A percentile compares a stretch with the other conserved stretches of the same genome.
Evolutionary conservation across 805 yeast species (phyloP).

Genomic region (Metschnikowia baotianmanensis): DNA sequence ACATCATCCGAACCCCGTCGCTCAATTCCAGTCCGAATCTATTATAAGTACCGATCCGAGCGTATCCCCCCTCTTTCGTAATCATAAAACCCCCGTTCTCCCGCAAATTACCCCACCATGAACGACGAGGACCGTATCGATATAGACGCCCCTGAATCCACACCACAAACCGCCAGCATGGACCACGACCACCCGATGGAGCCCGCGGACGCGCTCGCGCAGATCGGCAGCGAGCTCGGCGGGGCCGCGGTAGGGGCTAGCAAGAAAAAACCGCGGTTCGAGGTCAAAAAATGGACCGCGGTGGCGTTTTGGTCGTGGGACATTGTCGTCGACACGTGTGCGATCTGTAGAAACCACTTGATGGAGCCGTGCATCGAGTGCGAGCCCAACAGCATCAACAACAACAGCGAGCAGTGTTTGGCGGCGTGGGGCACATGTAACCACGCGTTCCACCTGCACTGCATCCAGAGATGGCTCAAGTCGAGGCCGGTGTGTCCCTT

Average conservation of each 20-base stretch:
- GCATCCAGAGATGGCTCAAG: conserved; percentile 92
- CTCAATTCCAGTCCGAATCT: too few species aligned
- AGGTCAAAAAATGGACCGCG: conserved; percentile 97
- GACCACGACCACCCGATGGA: conserved; percentile 11
- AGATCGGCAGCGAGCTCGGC: conserved; percentile 8
- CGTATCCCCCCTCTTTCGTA: too few species aligned
- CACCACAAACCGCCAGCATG: background rate
- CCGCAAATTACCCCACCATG: too few species aligned
- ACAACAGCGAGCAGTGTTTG: conserved; percentile 68
- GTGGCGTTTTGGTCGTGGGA: conserved; percentile 99
- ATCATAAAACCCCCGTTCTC: too few species aligned
- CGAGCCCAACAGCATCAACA: conserved; percentile 71
- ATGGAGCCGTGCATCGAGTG: conserved; percentile 99
- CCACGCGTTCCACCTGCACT: conserved; percentile 98
- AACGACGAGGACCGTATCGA: too few species aligned
- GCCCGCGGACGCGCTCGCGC: conserved; percentile 3
- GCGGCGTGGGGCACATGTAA: conserved; percentile 98
- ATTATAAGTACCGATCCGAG: too few species aligned
- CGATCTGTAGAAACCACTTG: conserved; percentile 94
- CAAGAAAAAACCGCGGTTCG: conserved; percentile 67
- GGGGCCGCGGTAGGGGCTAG: conserved; percentile 19
- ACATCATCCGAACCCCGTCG: too few species aligned
- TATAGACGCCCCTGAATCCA: too few species aligned
- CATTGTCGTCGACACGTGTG: conserved; percentile 92
- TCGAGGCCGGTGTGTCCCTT: conserved; percentile 96